Conservation (phyloP, 2,329 filamentous ascomycete genomes). For the Elsinoe batatas region DNA sequence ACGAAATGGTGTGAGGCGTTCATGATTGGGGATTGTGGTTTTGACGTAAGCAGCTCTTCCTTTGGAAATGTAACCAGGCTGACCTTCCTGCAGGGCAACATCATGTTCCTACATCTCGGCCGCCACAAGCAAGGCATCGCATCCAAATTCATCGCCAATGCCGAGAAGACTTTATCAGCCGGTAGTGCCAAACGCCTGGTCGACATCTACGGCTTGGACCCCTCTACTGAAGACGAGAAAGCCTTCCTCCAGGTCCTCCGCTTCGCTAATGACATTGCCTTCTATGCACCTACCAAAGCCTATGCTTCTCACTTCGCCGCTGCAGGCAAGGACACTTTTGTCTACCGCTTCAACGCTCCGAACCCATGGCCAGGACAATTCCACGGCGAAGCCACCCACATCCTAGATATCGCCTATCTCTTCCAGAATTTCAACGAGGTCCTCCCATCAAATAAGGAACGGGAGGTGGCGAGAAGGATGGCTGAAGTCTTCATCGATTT, state of each 20-base stretch:
- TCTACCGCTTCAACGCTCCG: constrained; percentile 39
- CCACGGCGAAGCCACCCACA: constrained; percentile 33
- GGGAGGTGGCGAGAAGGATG: constrained; percentile 25
- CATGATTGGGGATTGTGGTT: constrained; percentile 39
- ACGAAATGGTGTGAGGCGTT: constrained; percentile 36
- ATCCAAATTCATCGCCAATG: constrained; percentile 24
- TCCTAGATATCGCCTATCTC: constrained; percentile 37
- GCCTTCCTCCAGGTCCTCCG: constrained; percentile 34
- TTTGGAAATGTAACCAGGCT: neutral
- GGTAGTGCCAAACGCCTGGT: constrained; percentile 24
- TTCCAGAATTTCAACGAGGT: constrained; percentile 39
- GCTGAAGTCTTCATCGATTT: constrained; percentile 33
- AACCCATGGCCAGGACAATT: constrained; percentile 38
- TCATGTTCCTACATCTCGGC: constrained; percentile 18
- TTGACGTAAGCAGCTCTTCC: constrained; percentile 27
- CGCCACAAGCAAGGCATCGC: constrained; percentile 23
- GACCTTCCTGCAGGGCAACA: constrained; percentile 16
- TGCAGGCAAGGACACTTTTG: constrained; percentile 20
- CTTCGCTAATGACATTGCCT: constrained; percentile 38
- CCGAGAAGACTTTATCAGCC: neutral
- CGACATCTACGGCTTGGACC: constrained; percentile 32
- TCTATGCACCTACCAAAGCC: constrained; percentile 35
- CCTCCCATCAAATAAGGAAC: constrained; percentile 26
- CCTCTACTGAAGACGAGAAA: constrained; percentile 29
- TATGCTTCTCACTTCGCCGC: constrained; percentile 25